Conservation (phyloP, 2,329 filamentous ascomycete species). For the Rugonectria rugulosa region DNA sequence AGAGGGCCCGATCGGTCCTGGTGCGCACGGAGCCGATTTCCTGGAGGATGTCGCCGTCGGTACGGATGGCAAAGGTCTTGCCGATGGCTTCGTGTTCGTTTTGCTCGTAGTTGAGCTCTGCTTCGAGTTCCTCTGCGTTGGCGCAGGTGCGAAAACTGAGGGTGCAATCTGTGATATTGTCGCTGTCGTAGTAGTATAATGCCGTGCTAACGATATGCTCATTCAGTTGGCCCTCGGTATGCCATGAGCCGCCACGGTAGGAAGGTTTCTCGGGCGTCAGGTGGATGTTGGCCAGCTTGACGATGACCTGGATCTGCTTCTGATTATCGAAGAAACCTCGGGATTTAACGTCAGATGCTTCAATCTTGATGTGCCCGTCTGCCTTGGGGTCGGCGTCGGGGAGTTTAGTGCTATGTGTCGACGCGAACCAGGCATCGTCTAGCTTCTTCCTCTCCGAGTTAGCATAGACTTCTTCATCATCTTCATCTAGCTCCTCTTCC, state of each 20-base stretch:
- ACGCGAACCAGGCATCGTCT: constrained; percentile 38
- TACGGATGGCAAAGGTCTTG: constrained; percentile 44
- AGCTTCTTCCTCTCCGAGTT: constrained; percentile 29
- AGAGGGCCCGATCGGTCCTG: constrained; percentile 55
- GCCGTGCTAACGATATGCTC: constrained; percentile 70
- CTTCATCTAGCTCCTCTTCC: no score
- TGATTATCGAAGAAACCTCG: constrained; percentile 39
- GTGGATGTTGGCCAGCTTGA: constrained; percentile 69
- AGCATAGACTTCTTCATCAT: no score
- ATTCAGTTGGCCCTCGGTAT: constrained; percentile 64
- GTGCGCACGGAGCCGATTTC: constrained; percentile 57
- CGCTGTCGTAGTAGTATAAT: constrained; percentile 66
- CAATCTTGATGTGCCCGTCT: constrained; percentile 11
- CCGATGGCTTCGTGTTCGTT: constrained; percentile 43
- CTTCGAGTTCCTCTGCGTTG: constrained; percentile 35
- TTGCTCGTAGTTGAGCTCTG: constrained; percentile 37
- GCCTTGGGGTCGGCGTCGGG: constrained; percentile 20
- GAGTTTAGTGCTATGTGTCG: constrained; percentile 32
- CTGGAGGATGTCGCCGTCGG: constrained; percentile 34
- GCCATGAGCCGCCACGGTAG: constrained; percentile 62
- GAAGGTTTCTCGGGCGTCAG: constrained; percentile 65
- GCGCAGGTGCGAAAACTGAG: constrained; percentile 59
- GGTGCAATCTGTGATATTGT: constrained; percentile 63
- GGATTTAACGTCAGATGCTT: constrained; percentile 33
- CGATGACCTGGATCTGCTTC: constrained; percentile 26